Evolutionary conservation across 768 basidiomycete species (phyloP).

Genomic region (Clavulina sp.): DNA sequence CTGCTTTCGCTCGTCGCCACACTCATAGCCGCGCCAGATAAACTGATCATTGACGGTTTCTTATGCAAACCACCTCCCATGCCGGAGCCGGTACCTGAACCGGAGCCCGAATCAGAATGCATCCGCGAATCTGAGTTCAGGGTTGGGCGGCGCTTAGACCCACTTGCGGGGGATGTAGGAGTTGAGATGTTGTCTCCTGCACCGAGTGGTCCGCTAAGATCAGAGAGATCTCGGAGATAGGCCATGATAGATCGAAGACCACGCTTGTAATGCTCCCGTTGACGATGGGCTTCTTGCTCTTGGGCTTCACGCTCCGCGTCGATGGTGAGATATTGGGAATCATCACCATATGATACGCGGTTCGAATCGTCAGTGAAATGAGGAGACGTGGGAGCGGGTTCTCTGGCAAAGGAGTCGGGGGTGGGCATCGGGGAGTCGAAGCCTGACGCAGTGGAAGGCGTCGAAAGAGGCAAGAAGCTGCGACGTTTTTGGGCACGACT

Average conservation of each 20-base stretch:
- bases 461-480: conserved; percentile 65
- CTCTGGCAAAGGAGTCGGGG: conserved; percentile 39
- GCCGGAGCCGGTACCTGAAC: too few species aligned
- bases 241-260: conserved; percentile 88
- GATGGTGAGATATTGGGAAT: background rate
- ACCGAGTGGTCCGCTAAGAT: conserved; percentile 33
- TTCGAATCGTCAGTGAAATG: background rate
- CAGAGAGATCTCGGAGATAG: conserved; percentile 90
- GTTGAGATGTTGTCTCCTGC: background rate
- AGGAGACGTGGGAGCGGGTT: background rate
- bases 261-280: conserved; percentile 32
- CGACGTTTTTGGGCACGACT: conserved; percentile 49
- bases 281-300: background rate
- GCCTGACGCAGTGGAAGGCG: conserved; percentile 26
- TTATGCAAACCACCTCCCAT: conserved; percentile 47
- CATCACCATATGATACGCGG: background rate
- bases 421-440: conserved; percentile 47
- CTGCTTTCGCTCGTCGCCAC: conserved; percentile 47
- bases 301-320: background rate
- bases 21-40: conserved; percentile 51
- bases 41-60: conserved; percentile 39
- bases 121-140: background rate
- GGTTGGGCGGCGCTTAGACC: conserved; percentile 27
- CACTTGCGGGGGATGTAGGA: background rate
- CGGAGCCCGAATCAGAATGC: background rate